A percentile compares a stretch with the other conserved stretches of the same genome.
phyloP scores from a whole-genome alignment of 2,329 filamentous ascomycete genomes.

The Pseudopithomyces chartarum region DNA sequence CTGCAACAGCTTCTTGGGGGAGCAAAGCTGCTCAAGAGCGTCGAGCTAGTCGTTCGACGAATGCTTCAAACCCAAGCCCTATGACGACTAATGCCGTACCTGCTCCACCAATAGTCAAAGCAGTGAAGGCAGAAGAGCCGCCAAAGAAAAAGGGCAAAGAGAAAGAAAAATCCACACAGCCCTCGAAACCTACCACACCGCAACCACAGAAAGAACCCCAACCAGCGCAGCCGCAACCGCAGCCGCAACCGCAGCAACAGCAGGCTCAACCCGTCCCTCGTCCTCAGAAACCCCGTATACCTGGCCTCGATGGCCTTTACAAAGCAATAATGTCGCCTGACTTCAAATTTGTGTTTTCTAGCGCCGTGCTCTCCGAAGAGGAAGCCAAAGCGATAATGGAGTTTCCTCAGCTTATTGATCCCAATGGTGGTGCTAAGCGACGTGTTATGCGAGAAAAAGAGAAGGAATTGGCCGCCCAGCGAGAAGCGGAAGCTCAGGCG shows the following conservation, averaged over 20 bases:
- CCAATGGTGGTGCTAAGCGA: slow-evolving; percentile 79
- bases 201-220: slow-evolving; percentile 13
- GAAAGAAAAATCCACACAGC: slow-evolving; percentile 32
- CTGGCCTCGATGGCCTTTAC: slow-evolving; percentile 43
- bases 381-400: slow-evolving; percentile 58
- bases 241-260: slow-evolving; percentile 16
- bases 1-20: slow-evolving; percentile 93
- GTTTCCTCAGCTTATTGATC: slow-evolving; percentile 81
- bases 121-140: slow-evolving; percentile 35
- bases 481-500: slow-evolving; percentile 59
- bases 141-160: slow-evolving; percentile 34
- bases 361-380: slow-evolving; percentile 46
- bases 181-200: slow-evolving; percentile 35
- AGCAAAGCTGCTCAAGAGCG: slow-evolving; percentile 70
- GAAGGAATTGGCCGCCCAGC: slow-evolving; percentile 57
- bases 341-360: slow-evolving; percentile 61
- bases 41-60: slow-evolving; percentile 79
- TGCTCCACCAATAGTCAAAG: slow-evolving; percentile 33
- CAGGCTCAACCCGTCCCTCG: slow-evolving; percentile 18
- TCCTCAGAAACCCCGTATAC: slow-evolving; percentile 22
- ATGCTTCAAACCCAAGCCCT: slow-evolving; percentile 80
- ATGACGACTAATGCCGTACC: slow-evolving; percentile 59
- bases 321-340: slow-evolving; percentile 48
- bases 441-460: slow-evolving; percentile 72
- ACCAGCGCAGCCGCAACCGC: background rate